phyloP scores from a whole-genome alignment of 106 monocot genomes.

The Apostasia ramifera region DNA sequence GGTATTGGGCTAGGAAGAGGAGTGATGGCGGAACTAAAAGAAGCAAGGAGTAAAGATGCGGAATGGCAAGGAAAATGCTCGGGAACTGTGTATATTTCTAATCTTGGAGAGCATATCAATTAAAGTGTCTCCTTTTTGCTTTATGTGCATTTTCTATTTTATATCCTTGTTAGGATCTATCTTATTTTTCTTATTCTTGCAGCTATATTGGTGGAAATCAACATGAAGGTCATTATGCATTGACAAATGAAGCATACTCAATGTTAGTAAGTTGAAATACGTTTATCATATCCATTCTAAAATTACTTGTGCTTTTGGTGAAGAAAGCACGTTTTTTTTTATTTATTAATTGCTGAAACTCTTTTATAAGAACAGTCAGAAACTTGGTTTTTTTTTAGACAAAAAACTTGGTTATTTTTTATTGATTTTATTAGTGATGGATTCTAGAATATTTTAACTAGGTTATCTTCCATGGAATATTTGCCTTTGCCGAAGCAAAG shows the following conservation, averaged over 20 bases:
- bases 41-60: slow-evolving; percentile 63
- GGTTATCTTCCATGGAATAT: no score
- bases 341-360: neutral
- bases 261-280: slow-evolving; percentile 47
- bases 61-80: slow-evolving; percentile 93
- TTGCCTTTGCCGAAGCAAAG: no score
- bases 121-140: neutral
- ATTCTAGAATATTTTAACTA: no score
- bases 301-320: neutral
- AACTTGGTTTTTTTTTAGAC: no score
- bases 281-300: neutral
- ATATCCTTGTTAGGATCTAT: neutral
- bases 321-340: neutral
- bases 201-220: slow-evolving; percentile 91
- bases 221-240: slow-evolving; percentile 73
- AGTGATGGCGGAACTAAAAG: slow-evolving; percentile 53
- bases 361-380: neutral
- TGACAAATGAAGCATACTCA: slow-evolving; percentile 88
- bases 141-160: neutral
- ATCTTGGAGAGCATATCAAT: neutral
- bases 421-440: no score
- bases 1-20: slow-evolving; percentile 57
- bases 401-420: no score
- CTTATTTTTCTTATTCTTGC: slow-evolving; percentile 14
- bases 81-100: slow-evolving; percentile 83